Evolutionary conservation across 2,329 filamentous ascomycete species (phyloP).

Genomic region (Kalmusia sp.): DNA sequence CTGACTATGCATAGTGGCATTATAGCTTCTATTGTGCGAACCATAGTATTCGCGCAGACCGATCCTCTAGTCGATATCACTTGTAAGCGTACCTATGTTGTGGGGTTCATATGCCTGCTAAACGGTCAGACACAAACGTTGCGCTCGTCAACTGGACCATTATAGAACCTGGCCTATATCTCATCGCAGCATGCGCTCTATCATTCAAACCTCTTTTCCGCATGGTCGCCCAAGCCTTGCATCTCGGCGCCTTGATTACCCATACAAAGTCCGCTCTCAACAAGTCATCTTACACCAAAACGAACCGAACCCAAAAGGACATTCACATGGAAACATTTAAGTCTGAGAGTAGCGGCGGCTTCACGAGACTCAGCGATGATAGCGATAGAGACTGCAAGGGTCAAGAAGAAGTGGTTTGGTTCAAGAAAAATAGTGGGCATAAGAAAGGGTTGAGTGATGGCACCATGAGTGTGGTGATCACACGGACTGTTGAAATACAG

Average conservation of each 20-base stretch:
- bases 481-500: slow-evolving; percentile 17
- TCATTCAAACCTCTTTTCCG: slow-evolving; percentile 34
- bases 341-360: slow-evolving; percentile 14
- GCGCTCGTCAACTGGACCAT: slow-evolving; percentile 33
- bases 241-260: slow-evolving; percentile 26
- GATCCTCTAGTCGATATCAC: slow-evolving; percentile 26
- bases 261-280: slow-evolving; percentile 19
- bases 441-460: slow-evolving; percentile 1
- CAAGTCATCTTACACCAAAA: slow-evolving; percentile 4
- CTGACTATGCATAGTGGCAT: slow-evolving; percentile 23
- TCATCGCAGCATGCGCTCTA: slow-evolving; percentile 30
- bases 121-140: slow-evolving; percentile 18
- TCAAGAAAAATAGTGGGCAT: slow-evolving; percentile 2
- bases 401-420: slow-evolving; percentile 2
- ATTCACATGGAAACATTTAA: slow-evolving; percentile 19
- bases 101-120: background rate
- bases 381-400: slow-evolving; percentile 4
- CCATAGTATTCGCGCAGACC: slow-evolving; percentile 24
- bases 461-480: slow-evolving; percentile 12
- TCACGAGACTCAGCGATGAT: slow-evolving; percentile 16
- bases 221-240: slow-evolving; percentile 24
- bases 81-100: slow-evolving; percentile 17
- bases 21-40: slow-evolving; percentile 32
- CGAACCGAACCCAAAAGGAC: background rate
- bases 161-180: slow-evolving; percentile 35